Percentiles rank a stretch among this genome's conserved stretches.
phyloP scores from a whole-genome alignment of 1,139 yeast genomes.

The Blastobotrys proliferans region DNA sequence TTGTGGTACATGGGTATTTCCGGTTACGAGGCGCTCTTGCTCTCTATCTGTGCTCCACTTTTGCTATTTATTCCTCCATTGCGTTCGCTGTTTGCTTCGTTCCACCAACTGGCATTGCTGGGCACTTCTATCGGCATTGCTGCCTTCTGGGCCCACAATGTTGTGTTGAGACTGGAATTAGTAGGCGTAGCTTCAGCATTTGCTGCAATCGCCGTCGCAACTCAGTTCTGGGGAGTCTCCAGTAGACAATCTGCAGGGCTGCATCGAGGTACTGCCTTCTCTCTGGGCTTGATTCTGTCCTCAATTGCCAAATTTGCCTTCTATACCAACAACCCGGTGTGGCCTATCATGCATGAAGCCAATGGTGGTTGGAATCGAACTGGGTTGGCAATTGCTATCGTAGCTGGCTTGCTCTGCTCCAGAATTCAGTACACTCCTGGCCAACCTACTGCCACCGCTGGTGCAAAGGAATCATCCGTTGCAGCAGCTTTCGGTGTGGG shows the following conservation, averaged over 20 bases:
- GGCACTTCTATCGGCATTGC: constrained; percentile 71
- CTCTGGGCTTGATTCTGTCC: constrained; percentile 68
- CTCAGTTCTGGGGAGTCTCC: constrained; percentile 50
- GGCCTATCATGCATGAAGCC: constrained; percentile 87
- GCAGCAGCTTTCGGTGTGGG: constrained; percentile 72
- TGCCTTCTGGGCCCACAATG: constrained; percentile 62
- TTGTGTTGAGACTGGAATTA: constrained; percentile 62
- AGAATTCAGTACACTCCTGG: constrained; percentile 28
- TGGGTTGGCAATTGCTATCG: constrained; percentile 65
- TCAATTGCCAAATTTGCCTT: constrained; percentile 70
- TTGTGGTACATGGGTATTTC: constrained; percentile 97
- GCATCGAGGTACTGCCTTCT: constrained; percentile 58
- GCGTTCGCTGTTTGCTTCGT: constrained; percentile 45
- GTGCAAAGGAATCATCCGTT: constrained; percentile 35
- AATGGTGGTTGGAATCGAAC: constrained; percentile 83
- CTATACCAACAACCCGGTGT: constrained; percentile 86
- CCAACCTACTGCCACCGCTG: constrained; percentile 25
- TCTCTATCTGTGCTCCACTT: constrained; percentile 55
- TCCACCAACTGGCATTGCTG: constrained; percentile 49
- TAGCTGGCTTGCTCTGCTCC: constrained; percentile 56
- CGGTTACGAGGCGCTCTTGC: constrained; percentile 78
- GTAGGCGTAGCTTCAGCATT: constrained; percentile 66
- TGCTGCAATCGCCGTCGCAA: constrained; percentile 57
- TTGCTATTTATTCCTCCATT: constrained; percentile 54
- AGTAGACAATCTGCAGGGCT: constrained; percentile 43